Conservation (phyloP, 2,329 filamentous ascomycete genomes). For the Lachnellula occidentalis region DNA sequence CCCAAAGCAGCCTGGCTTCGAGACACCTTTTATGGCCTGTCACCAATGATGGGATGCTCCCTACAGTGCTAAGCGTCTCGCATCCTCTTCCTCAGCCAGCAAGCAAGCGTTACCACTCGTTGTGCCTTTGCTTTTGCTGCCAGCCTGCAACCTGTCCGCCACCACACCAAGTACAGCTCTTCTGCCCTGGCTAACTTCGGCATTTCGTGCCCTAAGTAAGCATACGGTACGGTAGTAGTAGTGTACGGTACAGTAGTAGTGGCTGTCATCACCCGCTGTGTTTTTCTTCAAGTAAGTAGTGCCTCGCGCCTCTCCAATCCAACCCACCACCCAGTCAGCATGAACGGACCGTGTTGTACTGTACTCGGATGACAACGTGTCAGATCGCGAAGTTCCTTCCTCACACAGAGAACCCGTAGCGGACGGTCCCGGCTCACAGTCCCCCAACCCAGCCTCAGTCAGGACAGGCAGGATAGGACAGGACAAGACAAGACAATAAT, state of each 20-base stretch:
- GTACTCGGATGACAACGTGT: conserved; percentile 15
- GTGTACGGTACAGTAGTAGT: background rate
- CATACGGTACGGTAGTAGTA: background rate
- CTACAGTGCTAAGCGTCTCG: background rate
- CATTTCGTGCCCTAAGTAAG: conserved; percentile 8
- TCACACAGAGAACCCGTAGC: conserved; percentile 1
- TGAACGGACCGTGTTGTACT: conserved; percentile 12
- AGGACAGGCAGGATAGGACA: too few species aligned
- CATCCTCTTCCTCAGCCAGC: background rate
- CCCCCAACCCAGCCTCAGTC: background rate
- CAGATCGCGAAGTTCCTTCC: conserved; percentile 12
- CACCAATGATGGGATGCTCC: background rate
- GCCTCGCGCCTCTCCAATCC: background rate
- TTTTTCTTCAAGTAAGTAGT: conserved; percentile 11
- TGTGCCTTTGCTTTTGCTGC: background rate
- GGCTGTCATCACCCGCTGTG: background rate
- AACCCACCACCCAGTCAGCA: conserved; percentile 7
- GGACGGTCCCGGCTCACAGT: background rate
- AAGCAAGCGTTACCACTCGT: background rate
- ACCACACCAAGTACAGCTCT: background rate
- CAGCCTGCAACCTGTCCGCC: background rate
- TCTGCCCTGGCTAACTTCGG: conserved; percentile 4
- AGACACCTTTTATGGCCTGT: too few species aligned
- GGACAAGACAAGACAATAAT: conserved; percentile 13
- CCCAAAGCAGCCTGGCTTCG: background rate